A percentile compares a stretch with the other conserved stretches of the same genome.
Evolutionary conservation across 352 stramenopile species (phyloP).

Genomic region (Phytophthora quininea): DNA sequence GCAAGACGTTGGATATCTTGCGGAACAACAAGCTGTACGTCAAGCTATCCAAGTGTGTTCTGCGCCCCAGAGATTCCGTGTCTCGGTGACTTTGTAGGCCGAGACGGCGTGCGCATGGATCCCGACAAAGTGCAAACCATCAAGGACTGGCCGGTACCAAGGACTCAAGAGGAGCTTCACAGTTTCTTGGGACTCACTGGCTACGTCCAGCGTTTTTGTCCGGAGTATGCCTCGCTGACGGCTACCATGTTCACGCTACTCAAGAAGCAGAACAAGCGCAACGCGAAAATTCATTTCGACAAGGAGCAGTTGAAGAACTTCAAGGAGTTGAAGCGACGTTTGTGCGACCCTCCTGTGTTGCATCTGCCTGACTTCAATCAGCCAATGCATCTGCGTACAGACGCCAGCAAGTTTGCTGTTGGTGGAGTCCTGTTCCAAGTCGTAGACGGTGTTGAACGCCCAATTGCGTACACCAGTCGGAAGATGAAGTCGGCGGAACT

Average conservation of each 20-base stretch:
- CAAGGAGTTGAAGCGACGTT: constrained; percentile 1
- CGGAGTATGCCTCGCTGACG: neutral
- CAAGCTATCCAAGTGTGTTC: constrained; percentile 27
- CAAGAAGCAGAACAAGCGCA: constrained; percentile 3
- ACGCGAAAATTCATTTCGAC: neutral
- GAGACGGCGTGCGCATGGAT: constrained; percentile 13
- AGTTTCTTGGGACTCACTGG: neutral
- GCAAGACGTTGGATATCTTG: neutral
- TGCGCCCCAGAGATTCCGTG: constrained; percentile 12
- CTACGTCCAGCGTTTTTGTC: constrained; percentile 8
- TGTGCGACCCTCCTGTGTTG: constrained; percentile 11
- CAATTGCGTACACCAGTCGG: neutral
- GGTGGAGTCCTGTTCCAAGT: constrained; percentile 15
- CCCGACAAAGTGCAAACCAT: constrained; percentile 12
- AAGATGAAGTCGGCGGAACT: neutral
- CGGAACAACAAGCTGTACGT: constrained; percentile 4
- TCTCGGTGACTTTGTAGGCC: constrained; percentile 16
- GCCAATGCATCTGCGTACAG: constrained; percentile 10
- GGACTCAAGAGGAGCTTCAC: constrained; percentile 8
- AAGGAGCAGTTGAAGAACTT: neutral
- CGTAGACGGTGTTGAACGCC: neutral
- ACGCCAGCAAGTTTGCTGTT: constrained; percentile 11
- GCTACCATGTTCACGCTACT: neutral
- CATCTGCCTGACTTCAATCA: constrained; percentile 7
- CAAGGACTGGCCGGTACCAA: constrained; percentile 1